phyloP scores from a whole-genome alignment of 2,329 filamentous ascomycete genomes.

The Ophiostoma montium region DNA sequence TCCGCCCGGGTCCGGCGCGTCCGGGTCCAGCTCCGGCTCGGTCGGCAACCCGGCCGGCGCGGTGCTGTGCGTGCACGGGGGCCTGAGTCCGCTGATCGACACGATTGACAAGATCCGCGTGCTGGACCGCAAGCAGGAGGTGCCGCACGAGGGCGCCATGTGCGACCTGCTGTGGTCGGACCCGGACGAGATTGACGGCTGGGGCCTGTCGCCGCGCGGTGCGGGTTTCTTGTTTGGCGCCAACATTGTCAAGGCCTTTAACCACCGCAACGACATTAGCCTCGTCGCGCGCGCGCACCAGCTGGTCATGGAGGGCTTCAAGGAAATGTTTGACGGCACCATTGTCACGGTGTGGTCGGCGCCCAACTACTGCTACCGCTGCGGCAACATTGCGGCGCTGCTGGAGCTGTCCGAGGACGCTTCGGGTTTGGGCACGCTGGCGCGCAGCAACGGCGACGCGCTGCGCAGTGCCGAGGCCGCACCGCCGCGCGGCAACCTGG shows the following conservation, averaged over 20 bases:
- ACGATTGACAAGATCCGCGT: constrained; percentile 90
- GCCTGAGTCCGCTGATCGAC: constrained; percentile 80
- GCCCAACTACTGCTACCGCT: constrained; percentile 93
- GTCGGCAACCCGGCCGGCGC: constrained; percentile 60
- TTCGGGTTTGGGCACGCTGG: constrained; percentile 55
- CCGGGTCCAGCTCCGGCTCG: constrained; percentile 50
- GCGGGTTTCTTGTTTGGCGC: constrained; percentile 92
- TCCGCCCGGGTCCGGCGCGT: constrained; percentile 66
- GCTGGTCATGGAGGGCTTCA: constrained; percentile 98
- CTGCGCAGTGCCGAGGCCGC: constrained; percentile 25
- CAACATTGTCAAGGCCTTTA: constrained; percentile 93
- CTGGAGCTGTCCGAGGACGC: constrained; percentile 84
- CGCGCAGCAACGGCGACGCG: constrained; percentile 58
- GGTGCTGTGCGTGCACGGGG: constrained; percentile 90
- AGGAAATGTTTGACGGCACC: constrained; percentile 93
- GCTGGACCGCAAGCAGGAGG: constrained; percentile 92
- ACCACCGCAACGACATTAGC: constrained; percentile 82
- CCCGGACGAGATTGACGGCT: constrained; percentile 93
- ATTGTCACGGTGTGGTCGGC: constrained; percentile 99
- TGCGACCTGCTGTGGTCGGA: constrained; percentile 97
- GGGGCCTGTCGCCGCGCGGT: constrained; percentile 85
- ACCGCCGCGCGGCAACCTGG: constrained; percentile 28
- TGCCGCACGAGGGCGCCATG: constrained; percentile 97
- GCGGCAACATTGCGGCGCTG: constrained; percentile 90
- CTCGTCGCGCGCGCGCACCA: constrained; percentile 92